Conservation (phyloP, 208 protist species). For the Trypanosoma lewisi region DNA sequence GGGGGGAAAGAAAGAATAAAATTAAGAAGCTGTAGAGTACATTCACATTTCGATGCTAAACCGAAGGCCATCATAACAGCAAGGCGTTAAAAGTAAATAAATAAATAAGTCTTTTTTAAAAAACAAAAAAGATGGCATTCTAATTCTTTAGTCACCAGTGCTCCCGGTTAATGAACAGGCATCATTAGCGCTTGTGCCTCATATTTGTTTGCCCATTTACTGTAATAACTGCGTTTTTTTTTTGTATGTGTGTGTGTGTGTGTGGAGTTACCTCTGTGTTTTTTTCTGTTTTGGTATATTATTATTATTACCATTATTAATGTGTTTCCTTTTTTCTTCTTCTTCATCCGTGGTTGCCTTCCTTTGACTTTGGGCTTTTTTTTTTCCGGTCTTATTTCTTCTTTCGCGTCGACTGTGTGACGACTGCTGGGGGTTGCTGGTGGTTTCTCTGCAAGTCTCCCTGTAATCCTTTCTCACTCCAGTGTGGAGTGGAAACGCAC, state of each 20-base stretch:
- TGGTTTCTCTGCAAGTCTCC: background rate
- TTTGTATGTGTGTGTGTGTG: constrained; percentile 1
- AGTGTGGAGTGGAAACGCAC: background rate
- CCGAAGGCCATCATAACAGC: background rate
- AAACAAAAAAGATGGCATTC: too few relatives aligned
- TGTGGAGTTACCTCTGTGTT: background rate
- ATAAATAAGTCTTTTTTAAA: too few relatives aligned
- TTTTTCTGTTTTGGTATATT: background rate
- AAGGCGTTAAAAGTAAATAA: background rate
- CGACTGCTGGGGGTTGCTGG: background rate
- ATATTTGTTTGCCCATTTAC: too few relatives aligned
- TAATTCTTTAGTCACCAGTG: too few relatives aligned
- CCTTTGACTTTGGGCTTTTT: too few relatives aligned
- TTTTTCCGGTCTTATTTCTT: background rate
- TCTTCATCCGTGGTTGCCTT: too few relatives aligned
- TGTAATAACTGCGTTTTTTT: too few relatives aligned
- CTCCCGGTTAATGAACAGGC: too few relatives aligned
- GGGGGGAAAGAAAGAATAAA: constrained; percentile 4
- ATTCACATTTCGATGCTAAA: background rate
- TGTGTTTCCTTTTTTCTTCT: background rate
- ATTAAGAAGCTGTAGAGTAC: background rate
- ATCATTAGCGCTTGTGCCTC: too few relatives aligned
- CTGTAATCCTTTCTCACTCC: too few relatives aligned
- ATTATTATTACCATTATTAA: background rate
- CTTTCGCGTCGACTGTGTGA: too few relatives aligned